Evolutionary conservation across 1,139 yeast genomes (phyloP).

Genomic region (Geotrichum aggregatum): DNA sequence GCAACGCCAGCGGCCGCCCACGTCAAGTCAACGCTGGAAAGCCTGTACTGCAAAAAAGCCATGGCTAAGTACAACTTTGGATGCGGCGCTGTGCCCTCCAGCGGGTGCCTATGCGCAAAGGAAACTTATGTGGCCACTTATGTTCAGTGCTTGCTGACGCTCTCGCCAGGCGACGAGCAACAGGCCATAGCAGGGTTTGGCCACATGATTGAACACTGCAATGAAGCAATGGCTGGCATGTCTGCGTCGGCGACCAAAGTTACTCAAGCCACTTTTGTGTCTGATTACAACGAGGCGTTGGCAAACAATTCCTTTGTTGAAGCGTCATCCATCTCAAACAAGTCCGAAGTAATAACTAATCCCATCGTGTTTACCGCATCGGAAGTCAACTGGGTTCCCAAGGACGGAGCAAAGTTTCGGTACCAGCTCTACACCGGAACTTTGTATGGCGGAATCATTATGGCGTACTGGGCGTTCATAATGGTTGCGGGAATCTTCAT

Average conservation of each 20-base stretch:
- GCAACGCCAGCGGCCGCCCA: conserved; percentile 5
- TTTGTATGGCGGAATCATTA: conserved; percentile 13
- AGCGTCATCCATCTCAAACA: background rate
- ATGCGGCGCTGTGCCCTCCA: conserved; percentile 1
- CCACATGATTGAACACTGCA: conserved; percentile 4
- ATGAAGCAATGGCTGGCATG: background rate
- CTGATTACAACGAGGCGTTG: conserved; percentile 1
- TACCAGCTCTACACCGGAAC: conserved; percentile 11
- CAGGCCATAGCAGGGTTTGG: background rate
- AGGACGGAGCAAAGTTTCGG: background rate
- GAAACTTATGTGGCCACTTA: conserved; percentile 1
- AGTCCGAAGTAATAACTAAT: background rate
- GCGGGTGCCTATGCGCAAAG: conserved; percentile 4
- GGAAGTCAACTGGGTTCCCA: background rate
- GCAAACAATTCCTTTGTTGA: background rate
- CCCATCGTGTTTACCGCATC: background rate
- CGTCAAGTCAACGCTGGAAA: conserved; percentile 10
- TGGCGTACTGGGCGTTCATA: conserved; percentile 30
- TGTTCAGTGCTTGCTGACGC: conserved; percentile 1
- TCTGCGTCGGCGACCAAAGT: background rate
- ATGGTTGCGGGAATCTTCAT: conserved; percentile 24
- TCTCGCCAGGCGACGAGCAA: background rate
- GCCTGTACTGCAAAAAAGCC: conserved; percentile 7
- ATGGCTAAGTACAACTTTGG: conserved; percentile 9
- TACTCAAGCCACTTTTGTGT: background rate